Evolutionary conservation across 2,329 filamentous ascomycete genomes (phyloP).

Genomic region (Lasiodiplodia sp.): DNA sequence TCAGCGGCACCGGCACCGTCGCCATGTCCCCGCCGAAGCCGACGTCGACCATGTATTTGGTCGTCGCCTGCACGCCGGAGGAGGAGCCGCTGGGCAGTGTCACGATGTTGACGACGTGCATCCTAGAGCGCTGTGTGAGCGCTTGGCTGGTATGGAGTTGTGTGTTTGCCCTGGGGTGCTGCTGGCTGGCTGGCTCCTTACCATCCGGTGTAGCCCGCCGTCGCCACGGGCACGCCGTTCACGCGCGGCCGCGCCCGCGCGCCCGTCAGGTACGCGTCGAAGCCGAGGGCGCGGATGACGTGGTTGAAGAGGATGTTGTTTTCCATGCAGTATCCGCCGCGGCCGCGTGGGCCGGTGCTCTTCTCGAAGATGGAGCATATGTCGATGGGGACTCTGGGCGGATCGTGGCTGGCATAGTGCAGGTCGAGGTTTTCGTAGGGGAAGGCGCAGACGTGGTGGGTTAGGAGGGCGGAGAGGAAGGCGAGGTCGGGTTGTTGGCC

Average conservation of each 20-base stretch:
- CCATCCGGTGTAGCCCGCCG: conserved; percentile 56
- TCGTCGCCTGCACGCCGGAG: conserved; percentile 37
- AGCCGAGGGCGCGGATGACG: conserved; percentile 60
- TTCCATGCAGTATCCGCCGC: conserved; percentile 70
- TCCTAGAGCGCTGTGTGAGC: conserved; percentile 38
- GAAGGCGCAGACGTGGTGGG: conserved; percentile 54
- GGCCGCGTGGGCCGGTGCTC: conserved; percentile 53
- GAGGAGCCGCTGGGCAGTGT: conserved; percentile 49
- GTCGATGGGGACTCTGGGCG: conserved; percentile 47
- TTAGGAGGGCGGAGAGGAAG: too few species aligned
- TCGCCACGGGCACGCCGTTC: conserved; percentile 36
- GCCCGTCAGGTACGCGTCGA: conserved; percentile 62
- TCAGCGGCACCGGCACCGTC: conserved; percentile 64
- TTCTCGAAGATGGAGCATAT: conserved; percentile 52
- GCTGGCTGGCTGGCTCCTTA: conserved; percentile 34
- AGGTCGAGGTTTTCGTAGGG: conserved; percentile 66
- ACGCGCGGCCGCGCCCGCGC: conserved; percentile 50
- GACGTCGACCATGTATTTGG: conserved; percentile 65
- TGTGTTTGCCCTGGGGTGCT: too few species aligned
- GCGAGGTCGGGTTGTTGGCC: too few species aligned
- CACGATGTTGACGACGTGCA: conserved; percentile 70
- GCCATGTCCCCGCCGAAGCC: conserved; percentile 70
- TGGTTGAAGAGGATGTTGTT: conserved; percentile 62
- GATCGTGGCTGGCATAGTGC: conserved; percentile 53
- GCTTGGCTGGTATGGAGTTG: too few species aligned